Conservation (phyloP, 345 rosid species). For the Eucalyptus erythrocorys region DNA sequence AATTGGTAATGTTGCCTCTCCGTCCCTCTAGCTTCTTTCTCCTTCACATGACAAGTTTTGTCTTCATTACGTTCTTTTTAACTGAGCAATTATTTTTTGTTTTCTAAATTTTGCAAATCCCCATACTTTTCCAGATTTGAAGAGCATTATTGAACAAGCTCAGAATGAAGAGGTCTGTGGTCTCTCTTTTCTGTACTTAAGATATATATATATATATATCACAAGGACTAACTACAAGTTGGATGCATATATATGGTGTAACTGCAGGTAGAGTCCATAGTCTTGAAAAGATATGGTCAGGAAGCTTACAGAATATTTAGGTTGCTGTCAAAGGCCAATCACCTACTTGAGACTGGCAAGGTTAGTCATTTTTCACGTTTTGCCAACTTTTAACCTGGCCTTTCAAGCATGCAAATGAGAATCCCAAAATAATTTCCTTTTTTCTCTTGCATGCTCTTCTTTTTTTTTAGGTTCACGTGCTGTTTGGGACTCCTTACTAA, state of each 20-base stretch:
- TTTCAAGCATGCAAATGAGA: background rate
- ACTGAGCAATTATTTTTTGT: background rate
- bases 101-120: background rate
- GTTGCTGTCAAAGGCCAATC: conserved; percentile 33
- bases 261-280: conserved; percentile 57
- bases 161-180: conserved; percentile 67
- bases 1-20: conserved; percentile 29
- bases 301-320: conserved; percentile 74
- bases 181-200: background rate
- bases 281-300: conserved; percentile 56
- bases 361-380: conserved; percentile 11
- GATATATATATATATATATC: background rate
- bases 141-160: conserved; percentile 50
- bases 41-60: background rate
- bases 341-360: conserved; percentile 68
- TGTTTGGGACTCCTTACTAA: background rate
- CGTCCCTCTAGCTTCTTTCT: background rate
- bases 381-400: background rate
- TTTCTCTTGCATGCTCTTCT: background rate
- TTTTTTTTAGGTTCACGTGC: background rate
- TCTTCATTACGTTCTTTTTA: background rate
- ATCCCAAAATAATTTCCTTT: background rate
- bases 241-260: background rate
- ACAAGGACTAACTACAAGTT: background rate
- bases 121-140: conserved; percentile 44